phyloP scores from a whole-genome alignment of 108 stramenopile species.

The Skeletonema grethae region DNA sequence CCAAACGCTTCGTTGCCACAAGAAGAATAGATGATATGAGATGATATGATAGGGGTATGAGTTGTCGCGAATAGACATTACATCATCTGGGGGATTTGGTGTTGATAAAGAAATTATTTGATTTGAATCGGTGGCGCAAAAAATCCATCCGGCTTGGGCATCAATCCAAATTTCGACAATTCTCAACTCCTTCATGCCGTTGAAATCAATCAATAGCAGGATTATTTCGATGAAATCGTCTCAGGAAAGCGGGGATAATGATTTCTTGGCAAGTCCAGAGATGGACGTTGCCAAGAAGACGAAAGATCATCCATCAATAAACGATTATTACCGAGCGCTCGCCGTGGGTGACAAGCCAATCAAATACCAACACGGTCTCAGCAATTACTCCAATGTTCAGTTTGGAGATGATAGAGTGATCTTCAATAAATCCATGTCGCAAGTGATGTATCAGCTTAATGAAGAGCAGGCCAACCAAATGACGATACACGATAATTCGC shows the following conservation, averaged over 20 bases:
- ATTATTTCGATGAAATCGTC: background rate
- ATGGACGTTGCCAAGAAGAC: conserved; percentile 50
- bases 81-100: too few species aligned
- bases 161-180: too few species aligned
- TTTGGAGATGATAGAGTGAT: conserved; percentile 70
- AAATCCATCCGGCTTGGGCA: background rate
- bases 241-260: background rate
- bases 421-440: conserved; percentile 65
- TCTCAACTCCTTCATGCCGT: background rate
- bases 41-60: too few species aligned
- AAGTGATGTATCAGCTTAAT: conserved; percentile 56
- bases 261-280: conserved; percentile 45
- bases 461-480: conserved; percentile 45
- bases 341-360: conserved; percentile 50
- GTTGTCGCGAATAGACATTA: too few species aligned
- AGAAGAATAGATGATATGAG: background rate
- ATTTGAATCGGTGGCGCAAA: background rate
- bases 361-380: conserved; percentile 63
- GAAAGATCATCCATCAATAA: conserved; percentile 58
- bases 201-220: background rate
- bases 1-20: background rate
- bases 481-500: conserved; percentile 25
- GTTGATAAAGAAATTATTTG: too few species aligned
- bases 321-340: conserved; percentile 58
- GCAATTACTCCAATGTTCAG: conserved; percentile 61